Percentiles rank a stretch among this genome's conserved stretches.
Conservation (phyloP, 2,329 filamentous ascomycete genomes). For the Podosphaera leucotricha region DNA sequence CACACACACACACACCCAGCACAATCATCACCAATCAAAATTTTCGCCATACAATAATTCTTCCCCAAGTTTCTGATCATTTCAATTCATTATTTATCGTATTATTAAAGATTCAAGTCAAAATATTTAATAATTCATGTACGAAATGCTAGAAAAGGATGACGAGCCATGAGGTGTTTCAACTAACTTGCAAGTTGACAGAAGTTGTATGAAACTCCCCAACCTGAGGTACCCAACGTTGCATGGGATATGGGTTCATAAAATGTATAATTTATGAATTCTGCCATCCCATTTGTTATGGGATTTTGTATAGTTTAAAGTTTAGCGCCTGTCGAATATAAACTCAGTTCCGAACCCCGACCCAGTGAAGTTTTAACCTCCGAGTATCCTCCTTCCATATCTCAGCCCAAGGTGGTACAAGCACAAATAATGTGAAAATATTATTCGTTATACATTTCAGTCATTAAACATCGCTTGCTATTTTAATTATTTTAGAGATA, state of each 20-base stretch:
- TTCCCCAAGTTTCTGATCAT: not conserved
- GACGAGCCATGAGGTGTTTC: no score
- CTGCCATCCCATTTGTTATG: not conserved
- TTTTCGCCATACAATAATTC: not conserved
- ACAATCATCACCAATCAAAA: not conserved
- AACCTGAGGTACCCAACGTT: not conserved
- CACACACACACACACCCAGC: no score
- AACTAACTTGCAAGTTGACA: no score
- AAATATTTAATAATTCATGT: no score
- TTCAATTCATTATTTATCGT: no score
- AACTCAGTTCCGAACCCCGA: not conserved
- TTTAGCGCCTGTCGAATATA: not conserved
- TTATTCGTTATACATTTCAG: not conserved
- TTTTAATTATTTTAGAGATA: no score
- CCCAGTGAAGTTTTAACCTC: not conserved
- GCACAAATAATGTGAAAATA: not conserved
- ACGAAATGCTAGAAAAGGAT: no score
- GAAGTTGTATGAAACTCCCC: no score
- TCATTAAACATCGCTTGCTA: no score
- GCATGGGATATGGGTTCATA: not conserved
- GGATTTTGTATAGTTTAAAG: no score
- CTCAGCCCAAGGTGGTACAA: not conserved
- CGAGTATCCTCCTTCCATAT: not conserved
- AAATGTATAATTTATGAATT: not conserved
- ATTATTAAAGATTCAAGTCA: no score